A percentile compares a stretch with the other conserved stretches of the same genome.
phyloP scores from a whole-genome alignment of 2,329 filamentous ascomycete species.

The Fusarium brevicatenulatum region DNA sequence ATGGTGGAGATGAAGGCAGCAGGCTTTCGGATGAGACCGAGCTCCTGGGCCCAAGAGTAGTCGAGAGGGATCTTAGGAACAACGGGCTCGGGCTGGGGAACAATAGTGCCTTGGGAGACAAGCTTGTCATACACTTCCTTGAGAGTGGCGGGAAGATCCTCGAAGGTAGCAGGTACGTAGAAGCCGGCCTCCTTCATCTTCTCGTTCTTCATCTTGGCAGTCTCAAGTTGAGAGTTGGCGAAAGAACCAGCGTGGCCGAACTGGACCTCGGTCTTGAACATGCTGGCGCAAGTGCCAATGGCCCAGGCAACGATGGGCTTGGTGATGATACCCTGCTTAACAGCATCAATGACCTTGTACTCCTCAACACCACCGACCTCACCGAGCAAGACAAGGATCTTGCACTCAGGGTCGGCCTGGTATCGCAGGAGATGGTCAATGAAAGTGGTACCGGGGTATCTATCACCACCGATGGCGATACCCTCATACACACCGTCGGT shows the following conservation, averaged over 20 bases:
- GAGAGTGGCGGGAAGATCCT: constrained; percentile 86
- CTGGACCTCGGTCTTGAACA: constrained; percentile 99
- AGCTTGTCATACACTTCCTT: constrained; percentile 87
- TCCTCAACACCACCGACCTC: constrained; percentile 99
- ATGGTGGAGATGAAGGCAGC: constrained; percentile 99
- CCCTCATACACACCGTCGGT: constrained; percentile 99
- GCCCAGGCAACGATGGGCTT: constrained; percentile 99
- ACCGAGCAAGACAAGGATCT: constrained; percentile 94
- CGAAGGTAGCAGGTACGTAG: constrained; percentile 94
- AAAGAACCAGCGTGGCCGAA: constrained; percentile 99
- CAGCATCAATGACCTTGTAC: constrained; percentile 98
- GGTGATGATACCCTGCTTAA: constrained; percentile 92
- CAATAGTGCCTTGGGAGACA: constrained; percentile 84
- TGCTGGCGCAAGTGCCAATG: constrained; percentile 98
- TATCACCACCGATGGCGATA: constrained; percentile 98
- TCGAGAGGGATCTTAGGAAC: constrained; percentile 99
- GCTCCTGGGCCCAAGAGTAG: constrained; percentile 99
- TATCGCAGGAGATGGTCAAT: constrained; percentile 98
- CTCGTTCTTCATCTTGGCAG: constrained; percentile 96
- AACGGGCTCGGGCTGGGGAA: constrained; percentile 85
- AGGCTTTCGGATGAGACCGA: constrained; percentile 99
- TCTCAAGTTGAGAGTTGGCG: constrained; percentile 99
- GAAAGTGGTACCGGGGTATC: constrained; percentile 98
- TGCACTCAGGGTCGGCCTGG: constrained; percentile 96
- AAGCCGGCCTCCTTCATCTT: constrained; percentile 95